A percentile compares a stretch with the other conserved stretches of the same genome.
These are phyloP conservation scores for Penicillium herquei DNA, from an alignment of 495 filamentous ascomycete genomes.

Conservation along the genomic window DNA sequence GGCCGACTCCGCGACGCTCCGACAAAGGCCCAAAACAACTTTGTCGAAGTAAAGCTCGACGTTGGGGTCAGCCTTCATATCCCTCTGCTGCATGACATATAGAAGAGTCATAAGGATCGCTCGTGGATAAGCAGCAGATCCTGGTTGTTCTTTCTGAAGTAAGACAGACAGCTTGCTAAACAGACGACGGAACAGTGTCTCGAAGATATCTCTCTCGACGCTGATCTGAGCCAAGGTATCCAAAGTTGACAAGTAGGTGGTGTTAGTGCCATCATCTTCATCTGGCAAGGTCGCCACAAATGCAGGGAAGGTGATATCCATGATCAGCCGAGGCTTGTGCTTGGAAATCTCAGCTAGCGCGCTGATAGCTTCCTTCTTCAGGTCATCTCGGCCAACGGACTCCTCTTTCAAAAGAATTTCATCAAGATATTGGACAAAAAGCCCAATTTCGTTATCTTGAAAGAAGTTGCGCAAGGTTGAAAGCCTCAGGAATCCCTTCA, in stretches of 20 bases:
- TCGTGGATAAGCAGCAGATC: slow-evolving; percentile 51
- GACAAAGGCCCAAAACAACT: slow-evolving; percentile 53
- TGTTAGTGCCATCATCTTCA: slow-evolving; percentile 40
- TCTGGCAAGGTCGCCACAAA: slow-evolving; percentile 72
- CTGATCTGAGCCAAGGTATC: slow-evolving; percentile 69
- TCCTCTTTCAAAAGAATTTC: slow-evolving; percentile 63
- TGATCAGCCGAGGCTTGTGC: slow-evolving; percentile 63
- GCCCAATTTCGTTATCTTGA: slow-evolving; percentile 60
- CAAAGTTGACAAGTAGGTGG: slow-evolving; percentile 55
- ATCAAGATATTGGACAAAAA: slow-evolving; percentile 63
- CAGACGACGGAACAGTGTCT: slow-evolving; percentile 65
- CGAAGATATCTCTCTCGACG: slow-evolving; percentile 62
- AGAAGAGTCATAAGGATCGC: slow-evolving; percentile 64
- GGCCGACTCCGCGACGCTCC: slow-evolving; percentile 42
- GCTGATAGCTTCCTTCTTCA: slow-evolving; percentile 63
- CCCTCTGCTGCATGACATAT: slow-evolving; percentile 59
- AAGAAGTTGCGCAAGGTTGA: slow-evolving; percentile 57
- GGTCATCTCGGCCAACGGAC: slow-evolving; percentile 53
- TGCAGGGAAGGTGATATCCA: slow-evolving; percentile 69
- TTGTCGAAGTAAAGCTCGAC: slow-evolving; percentile 59
- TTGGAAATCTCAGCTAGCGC: slow-evolving; percentile 64
- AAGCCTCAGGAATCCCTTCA: slow-evolving; percentile 59
- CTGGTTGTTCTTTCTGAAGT: slow-evolving; percentile 52
- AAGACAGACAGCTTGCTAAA: slow-evolving; percentile 63
- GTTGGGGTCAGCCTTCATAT: slow-evolving; percentile 47